Evolutionary conservation across 2,329 filamentous ascomycete genomes (phyloP), one percentile per base, ranked within the genome.

Genomic region (Nothophoma quercina): DNA sequence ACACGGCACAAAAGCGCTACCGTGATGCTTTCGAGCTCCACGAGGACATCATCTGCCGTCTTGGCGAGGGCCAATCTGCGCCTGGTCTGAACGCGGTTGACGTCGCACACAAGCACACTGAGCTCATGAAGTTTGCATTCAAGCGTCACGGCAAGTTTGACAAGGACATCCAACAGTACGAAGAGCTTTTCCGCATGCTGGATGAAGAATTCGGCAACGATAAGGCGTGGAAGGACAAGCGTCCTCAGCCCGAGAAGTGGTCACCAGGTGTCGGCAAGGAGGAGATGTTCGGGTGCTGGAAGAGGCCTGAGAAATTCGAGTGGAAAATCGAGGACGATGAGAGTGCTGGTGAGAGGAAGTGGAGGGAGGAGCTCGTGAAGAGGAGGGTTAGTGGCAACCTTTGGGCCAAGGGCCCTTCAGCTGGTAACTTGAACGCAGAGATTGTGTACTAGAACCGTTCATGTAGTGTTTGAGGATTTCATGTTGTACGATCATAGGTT

Each of bases 21-120:
- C 51, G 46, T 7, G 60, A 65, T 15, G 65, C 63, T 3, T 53
- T 65, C 40, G 62, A 58, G 12, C 56, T 67, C 10, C 58, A 64
- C 55, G 63, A 66, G 41, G 59, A 67, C 21, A 49, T 65, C 44
- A 53, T 65, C 19, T 51, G 28, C 43, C 60, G 51, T 13, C 56
- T 65, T 13, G 45, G 56, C 23, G 59, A 62, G 28, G 59, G 53
- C 44, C 43, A 62, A 15, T 40, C 56, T 15, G 57, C 60, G 9
- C 55, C 59, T 1, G 51, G 55, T 26, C 46, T 55, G 15, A 56
- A 62, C 34, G 18, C 51, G 19, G 13, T 62, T 13, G 18, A 21
- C 13, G 45, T 53, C 19, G 60, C 60, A 7, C 23, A 29, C 25
- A 53, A 41, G 48, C 62, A 65, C 26, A 54, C 52, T 12, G 56